Percentiles rank a stretch among this genome's conserved stretches.
phyloP scores from a whole-genome alignment of 495 filamentous ascomycete genomes.

The Penicillium maclennaniae region DNA sequence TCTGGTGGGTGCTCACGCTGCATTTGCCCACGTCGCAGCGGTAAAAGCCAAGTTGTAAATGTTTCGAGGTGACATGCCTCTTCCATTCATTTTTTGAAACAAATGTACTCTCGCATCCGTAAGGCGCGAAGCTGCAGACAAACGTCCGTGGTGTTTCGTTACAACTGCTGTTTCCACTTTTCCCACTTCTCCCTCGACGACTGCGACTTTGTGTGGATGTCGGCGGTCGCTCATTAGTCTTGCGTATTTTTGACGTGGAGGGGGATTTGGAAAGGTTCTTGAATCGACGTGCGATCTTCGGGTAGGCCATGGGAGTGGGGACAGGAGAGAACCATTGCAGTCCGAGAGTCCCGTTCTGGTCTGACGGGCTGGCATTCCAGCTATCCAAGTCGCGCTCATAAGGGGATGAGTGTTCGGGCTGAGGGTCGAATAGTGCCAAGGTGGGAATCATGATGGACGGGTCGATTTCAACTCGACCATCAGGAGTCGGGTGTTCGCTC shows the following conservation, averaged over 20 bases:
- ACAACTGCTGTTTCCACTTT: constrained; percentile 14
- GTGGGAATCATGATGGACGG: constrained; percentile 7
- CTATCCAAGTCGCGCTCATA: constrained; percentile 11
- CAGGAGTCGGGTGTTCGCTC: constrained; percentile 16
- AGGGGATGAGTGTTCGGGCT: constrained; percentile 10
- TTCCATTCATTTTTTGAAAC: constrained; percentile 97
- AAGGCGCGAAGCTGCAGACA: constrained; percentile 74
- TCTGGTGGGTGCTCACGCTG: constrained; percentile 27
- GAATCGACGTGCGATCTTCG: constrained; percentile 1
- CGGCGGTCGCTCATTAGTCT: constrained; percentile 3
- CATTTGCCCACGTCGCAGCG: constrained; percentile 69
- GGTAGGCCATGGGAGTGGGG: neutral
- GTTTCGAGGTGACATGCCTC: constrained; percentile 78
- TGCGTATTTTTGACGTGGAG: constrained; percentile 6
- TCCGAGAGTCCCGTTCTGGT: constrained; percentile 16
- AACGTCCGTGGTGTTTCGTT: constrained; percentile 59
- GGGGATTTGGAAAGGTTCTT: neutral
- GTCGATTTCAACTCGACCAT: constrained; percentile 10
- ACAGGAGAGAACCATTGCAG: constrained; percentile 10
- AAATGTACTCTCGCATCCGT: constrained; percentile 82
- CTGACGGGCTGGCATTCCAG: constrained; percentile 16
- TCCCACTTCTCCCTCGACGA: constrained; percentile 4
- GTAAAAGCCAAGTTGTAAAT: constrained; percentile 75
- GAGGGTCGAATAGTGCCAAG: neutral
- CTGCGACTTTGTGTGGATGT: constrained; percentile 10